These are phyloP conservation scores for Epichloe gansuensis DNA, from an alignment of 2,329 filamentous ascomycete genomes.

Conservation along the genomic window DNA sequence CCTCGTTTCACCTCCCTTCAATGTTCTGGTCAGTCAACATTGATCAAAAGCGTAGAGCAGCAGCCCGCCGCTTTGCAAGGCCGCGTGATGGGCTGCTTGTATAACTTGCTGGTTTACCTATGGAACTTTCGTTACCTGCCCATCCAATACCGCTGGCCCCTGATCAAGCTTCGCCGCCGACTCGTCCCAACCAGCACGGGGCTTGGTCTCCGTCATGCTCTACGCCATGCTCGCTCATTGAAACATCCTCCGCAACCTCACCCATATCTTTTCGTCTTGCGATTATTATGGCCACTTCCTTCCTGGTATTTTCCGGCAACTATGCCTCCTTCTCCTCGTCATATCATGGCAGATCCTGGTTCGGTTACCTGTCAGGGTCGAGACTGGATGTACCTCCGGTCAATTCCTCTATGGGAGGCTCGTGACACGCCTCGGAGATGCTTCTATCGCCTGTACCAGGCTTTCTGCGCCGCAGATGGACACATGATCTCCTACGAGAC, in stretches of 20 bases:
- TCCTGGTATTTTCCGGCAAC: slow-evolving; percentile 6
- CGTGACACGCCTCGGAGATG: slow-evolving; percentile 16
- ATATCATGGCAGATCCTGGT: slow-evolving; percentile 7
- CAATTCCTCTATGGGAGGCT: slow-evolving; percentile 9
- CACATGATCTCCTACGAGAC: slow-evolving; percentile 13
- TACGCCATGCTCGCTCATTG: slow-evolving; percentile 4
- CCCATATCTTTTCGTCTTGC: slow-evolving; percentile 7
- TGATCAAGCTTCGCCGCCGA: slow-evolving; percentile 9
- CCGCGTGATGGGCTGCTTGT: not conserved
- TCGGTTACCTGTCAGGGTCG: slow-evolving; percentile 4
- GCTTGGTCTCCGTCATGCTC: slow-evolving; percentile 7
- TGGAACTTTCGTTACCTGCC: slow-evolving; percentile 12
- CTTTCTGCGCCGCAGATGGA: slow-evolving; percentile 14
- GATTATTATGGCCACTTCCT: slow-evolving; percentile 8
- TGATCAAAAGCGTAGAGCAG: not conserved
- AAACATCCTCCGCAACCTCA: slow-evolving; percentile 1
- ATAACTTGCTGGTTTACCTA: slow-evolving; percentile 5
- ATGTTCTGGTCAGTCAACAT: not conserved
- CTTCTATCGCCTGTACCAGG: slow-evolving; percentile 17
- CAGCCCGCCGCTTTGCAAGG: not conserved
- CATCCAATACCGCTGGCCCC: slow-evolving; percentile 8
- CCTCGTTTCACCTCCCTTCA: not conserved
- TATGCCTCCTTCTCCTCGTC: slow-evolving; percentile 7
- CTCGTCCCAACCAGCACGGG: slow-evolving; percentile 6
- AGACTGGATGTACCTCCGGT: slow-evolving; percentile 7